Evolutionary conservation across 1,284 basidiomycete species (phyloP).

Genomic region (Leccinum colubrinum): DNA sequence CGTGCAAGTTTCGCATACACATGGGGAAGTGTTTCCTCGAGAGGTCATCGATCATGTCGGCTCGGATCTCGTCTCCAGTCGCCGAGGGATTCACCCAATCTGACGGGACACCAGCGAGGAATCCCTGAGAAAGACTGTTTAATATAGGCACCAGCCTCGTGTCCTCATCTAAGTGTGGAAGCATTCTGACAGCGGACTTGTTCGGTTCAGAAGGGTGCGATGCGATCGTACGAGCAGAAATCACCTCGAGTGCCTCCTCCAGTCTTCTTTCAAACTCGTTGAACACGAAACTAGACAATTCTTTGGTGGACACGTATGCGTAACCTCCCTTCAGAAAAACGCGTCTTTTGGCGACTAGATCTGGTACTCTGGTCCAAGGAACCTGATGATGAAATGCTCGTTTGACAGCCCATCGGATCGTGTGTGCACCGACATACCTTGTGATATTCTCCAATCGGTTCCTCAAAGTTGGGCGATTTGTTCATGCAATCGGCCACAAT

Average conservation of each 20-base stretch:
- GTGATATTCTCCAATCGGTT: constrained; percentile 46
- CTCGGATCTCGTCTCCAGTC: constrained; percentile 72
- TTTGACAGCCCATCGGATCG: neutral
- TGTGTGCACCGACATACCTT: constrained; percentile 48
- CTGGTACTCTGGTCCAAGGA: constrained; percentile 90
- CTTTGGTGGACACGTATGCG: constrained; percentile 85
- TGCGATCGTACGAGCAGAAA: constrained; percentile 16
- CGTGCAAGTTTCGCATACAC: constrained; percentile 94
- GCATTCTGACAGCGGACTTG: constrained; percentile 81
- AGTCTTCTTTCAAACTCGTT: constrained; percentile 84
- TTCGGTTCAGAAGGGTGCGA: constrained; percentile 2
- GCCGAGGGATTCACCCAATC: constrained; percentile 67
- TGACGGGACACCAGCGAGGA: constrained; percentile 87
- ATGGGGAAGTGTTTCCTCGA: constrained; percentile 90
- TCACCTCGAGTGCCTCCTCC: constrained; percentile 79
- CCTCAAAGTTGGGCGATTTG: neutral
- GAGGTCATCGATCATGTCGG: constrained; percentile 92
- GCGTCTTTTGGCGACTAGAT: constrained; percentile 84
- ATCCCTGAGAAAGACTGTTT: constrained; percentile 91
- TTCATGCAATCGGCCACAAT: constrained; percentile 26
- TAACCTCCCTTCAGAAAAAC: constrained; percentile 82
- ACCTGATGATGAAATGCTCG: constrained; percentile 36
- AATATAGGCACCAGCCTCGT: constrained; percentile 90
- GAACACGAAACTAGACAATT: constrained; percentile 87
- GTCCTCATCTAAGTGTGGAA: constrained; percentile 96